A percentile compares a stretch with the other conserved stretches of the same genome.
phyloP scores from a whole-genome alignment of 2,329 filamentous ascomycete genomes.

The Fusarium virguliforme region DNA sequence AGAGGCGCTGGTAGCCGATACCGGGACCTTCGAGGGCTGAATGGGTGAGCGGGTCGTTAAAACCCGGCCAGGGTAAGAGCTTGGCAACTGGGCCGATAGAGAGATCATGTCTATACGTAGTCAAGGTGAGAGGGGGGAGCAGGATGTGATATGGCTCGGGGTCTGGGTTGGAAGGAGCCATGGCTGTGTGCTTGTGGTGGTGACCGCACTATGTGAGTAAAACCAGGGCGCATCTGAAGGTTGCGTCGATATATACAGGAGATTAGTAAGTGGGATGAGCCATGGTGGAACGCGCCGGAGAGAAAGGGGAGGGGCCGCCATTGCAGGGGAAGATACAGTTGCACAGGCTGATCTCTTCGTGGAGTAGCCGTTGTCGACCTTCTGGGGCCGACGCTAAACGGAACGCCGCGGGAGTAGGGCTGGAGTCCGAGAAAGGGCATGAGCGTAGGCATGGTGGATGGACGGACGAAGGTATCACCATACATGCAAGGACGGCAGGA shows the following conservation, averaged over 20 bases:
- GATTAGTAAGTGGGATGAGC: slow-evolving; percentile 53
- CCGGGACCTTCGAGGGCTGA: slow-evolving; percentile 58
- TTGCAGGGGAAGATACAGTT: too few relatives aligned
- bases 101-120: slow-evolving; percentile 61
- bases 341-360: too few relatives aligned
- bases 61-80: slow-evolving; percentile 63
- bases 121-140: slow-evolving; percentile 36
- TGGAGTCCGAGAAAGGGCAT: too few relatives aligned
- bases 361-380: too few relatives aligned
- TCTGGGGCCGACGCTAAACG: too few relatives aligned
- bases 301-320: too few relatives aligned
- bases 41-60: slow-evolving; percentile 63
- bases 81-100: slow-evolving; percentile 45
- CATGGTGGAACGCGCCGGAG: slow-evolving; percentile 52
- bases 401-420: too few relatives aligned
- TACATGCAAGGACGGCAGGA: too few relatives aligned
- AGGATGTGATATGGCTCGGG: slow-evolving; percentile 45
- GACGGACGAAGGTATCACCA: too few relatives aligned
- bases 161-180: slow-evolving; percentile 48
- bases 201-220: slow-evolving; percentile 47
- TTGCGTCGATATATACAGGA: slow-evolving; percentile 59
- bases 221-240: slow-evolving; percentile 51
- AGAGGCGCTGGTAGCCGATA: slow-evolving; percentile 71
- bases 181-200: slow-evolving; percentile 39
- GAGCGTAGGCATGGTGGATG: too few relatives aligned